Evolutionary conservation across 1,284 basidiomycete genomes (phyloP), one percentile per base, ranked within the genome.

Genomic region (Sporisorium graminicola): DNA sequence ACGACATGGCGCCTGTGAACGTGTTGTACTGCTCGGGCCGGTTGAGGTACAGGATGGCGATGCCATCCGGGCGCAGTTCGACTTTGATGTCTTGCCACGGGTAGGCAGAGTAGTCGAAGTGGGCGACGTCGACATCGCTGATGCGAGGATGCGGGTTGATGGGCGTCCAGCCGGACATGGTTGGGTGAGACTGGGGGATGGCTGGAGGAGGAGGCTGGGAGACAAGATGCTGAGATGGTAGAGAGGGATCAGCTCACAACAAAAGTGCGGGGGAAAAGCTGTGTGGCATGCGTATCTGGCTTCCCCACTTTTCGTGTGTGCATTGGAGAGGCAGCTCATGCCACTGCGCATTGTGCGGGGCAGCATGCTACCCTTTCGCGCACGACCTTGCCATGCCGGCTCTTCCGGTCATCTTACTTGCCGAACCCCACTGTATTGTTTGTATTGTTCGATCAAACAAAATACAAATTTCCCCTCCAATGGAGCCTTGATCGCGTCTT

Each of bases 111-210:
- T 77, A 77, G 56, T 74, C 64, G 51, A 77, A 77, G 40, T 24
- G 49, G 18, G 60, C 24, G 14, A 59, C 53, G 29, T 74, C 64
- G 40, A 74, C 24, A 27, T 77, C 75, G 54, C 53, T 24, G 20
- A 77, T 57, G 43, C 75, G 62, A 10, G 75, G 75, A 35, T 77
- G 75, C 40, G 75, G 75, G 51, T 73, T 77, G 58, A 64, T 62
- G n/a, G 69, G 61, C 16, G 53, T 50, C 63, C 60, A 72, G 46
- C 56, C 51, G 54, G 47, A 29, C 55, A 51, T 57, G 20, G 18
- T 50, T 40, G 53, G 20, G 24, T 3, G 10, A 13, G 47, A n/a
- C 8, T 2, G 5, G 3, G 16, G 12, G 26, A n/a, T 8, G 6
- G 46, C 2, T 20, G 26, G 50, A 42, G 51, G 58, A 40, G 37